Evolutionary conservation across 257 asterid species (phyloP).

Genomic region (Anisodus acutangulus): DNA sequence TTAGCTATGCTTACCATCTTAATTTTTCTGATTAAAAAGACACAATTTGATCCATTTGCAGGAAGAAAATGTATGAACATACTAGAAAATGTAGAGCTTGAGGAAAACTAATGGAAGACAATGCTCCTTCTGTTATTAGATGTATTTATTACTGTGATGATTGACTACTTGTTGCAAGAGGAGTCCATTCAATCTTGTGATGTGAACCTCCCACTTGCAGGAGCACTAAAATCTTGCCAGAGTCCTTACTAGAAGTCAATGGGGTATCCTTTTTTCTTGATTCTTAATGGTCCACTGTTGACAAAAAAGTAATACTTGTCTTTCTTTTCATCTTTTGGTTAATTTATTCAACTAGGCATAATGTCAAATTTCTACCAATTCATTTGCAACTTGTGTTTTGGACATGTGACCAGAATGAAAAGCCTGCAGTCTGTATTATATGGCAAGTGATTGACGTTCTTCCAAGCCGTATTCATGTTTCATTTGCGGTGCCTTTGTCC

Average conservation of each 20-base stretch:
- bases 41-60: not conserved
- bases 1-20: not conserved
- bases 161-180: not conserved
- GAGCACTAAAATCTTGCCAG: constrained; percentile 33
- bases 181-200: constrained; percentile 28
- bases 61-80: constrained; percentile 15
- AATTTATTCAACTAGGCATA: constrained; percentile 10
- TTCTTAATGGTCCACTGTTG: constrained; percentile 20
- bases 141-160: no score
- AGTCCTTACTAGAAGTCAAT: constrained; percentile 13
- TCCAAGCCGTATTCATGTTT: constrained; percentile 13
- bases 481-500: constrained; percentile 6
- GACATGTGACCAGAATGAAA: constrained; percentile 8
- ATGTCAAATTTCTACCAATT: not conserved
- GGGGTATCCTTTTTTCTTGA: constrained; percentile 15
- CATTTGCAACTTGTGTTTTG: constrained; percentile 25
- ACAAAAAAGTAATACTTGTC: not conserved
- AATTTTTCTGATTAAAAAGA: not conserved
- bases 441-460: not conserved
- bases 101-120: constrained; percentile 18
- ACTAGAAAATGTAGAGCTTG: not conserved
- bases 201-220: constrained; percentile 38
- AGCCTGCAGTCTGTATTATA: not conserved
- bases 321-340: constrained; percentile 25
- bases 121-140: constrained; percentile 4